Evolutionary conservation across 2,329 filamentous ascomycete genomes (phyloP).

Genomic region (Fusarium napiforme): DNA sequence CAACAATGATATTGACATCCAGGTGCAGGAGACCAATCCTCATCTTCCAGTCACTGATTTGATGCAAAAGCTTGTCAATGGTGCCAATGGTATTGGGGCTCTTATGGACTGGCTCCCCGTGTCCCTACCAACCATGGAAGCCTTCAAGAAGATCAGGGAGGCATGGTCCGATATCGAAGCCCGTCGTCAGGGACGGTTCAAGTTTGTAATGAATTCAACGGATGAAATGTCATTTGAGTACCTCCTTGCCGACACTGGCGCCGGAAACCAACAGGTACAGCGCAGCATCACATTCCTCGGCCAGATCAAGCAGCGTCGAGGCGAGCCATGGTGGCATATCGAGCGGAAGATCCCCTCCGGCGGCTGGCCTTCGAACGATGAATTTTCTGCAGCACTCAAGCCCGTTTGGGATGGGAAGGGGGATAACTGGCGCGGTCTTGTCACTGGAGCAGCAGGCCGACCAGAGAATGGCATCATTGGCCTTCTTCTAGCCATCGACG

Average conservation of each 20-base stretch:
- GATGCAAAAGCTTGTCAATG: slow-evolving; percentile 68
- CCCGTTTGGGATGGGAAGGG: slow-evolving; percentile 59
- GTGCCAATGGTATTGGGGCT: slow-evolving; percentile 61
- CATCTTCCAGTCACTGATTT: slow-evolving; percentile 72
- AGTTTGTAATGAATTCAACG: slow-evolving; percentile 63
- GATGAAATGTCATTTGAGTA: slow-evolving; percentile 70
- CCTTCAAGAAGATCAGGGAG: slow-evolving; percentile 69
- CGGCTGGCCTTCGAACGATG: slow-evolving; percentile 43
- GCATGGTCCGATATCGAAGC: slow-evolving; percentile 58
- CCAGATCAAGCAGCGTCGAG: slow-evolving; percentile 60
- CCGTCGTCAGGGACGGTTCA: slow-evolving; percentile 59
- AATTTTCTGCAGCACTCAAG: slow-evolving; percentile 54
- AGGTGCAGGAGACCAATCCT: slow-evolving; percentile 71
- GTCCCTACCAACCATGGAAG: slow-evolving; percentile 73
- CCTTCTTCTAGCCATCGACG: slow-evolving; percentile 61
- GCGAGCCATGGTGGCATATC: slow-evolving; percentile 64
- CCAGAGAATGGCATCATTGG: slow-evolving; percentile 55
- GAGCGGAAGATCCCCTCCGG: slow-evolving; percentile 47
- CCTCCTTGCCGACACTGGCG: slow-evolving; percentile 48
- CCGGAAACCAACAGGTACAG: slow-evolving; percentile 42
- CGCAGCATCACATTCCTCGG: slow-evolving; percentile 62
- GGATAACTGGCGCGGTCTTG: slow-evolving; percentile 60
- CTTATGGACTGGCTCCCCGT: slow-evolving; percentile 66
- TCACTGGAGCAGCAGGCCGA: slow-evolving; percentile 58
- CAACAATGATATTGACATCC: slow-evolving; percentile 64